A percentile compares a stretch with the other conserved stretches of the same genome.
Evolutionary conservation across 345 rosid species (phyloP).

Genomic region (Gossypium thurberi): DNA sequence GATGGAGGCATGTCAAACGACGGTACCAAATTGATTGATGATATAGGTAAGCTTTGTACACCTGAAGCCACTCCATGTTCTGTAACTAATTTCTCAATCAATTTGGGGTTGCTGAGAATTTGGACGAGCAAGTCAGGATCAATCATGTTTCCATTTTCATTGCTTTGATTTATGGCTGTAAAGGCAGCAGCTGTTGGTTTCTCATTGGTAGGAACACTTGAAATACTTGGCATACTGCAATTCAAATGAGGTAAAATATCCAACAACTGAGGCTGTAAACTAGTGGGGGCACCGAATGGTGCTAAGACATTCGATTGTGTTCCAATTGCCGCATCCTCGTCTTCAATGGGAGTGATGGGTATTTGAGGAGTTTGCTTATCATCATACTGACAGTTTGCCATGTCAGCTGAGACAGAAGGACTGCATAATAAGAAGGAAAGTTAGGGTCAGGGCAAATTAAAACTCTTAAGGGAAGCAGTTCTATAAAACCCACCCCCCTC

Average conservation of each 20-base stretch:
- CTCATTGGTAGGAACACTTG: conserved; percentile 25
- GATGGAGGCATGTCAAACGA: conserved; percentile 20
- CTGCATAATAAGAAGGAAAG: conserved; percentile 39
- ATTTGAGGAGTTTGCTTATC: conserved; percentile 36
- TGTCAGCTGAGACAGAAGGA: conserved; percentile 45
- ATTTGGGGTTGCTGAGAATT: conserved; percentile 69
- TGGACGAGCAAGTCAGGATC: conserved; percentile 75
- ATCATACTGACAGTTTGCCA: conserved; percentile 30
- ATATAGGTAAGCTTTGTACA: conserved; percentile 26
- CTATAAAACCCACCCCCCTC: neutral
- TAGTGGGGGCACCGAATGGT: conserved; percentile 20
- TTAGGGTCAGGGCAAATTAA: conserved; percentile 11
- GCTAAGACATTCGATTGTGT: conserved; percentile 27
- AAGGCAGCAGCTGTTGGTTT: conserved; percentile 45
- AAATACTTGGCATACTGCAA: conserved; percentile 17
- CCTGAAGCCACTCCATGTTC: conserved; percentile 42
- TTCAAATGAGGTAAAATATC: conserved; percentile 26
- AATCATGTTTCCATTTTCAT: conserved; percentile 56
- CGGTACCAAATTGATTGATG: conserved; percentile 18
- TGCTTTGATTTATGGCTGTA: conserved; percentile 56
- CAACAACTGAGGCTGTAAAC: conserved; percentile 27
- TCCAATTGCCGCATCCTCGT: conserved; percentile 58
- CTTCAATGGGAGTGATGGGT: conserved; percentile 47
- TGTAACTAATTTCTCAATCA: conserved; percentile 64
- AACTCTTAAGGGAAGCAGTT: conserved; percentile 8